Conservation (phyloP, 352 stramenopile genomes). For the Phytophthora macrochlamydospora region DNA sequence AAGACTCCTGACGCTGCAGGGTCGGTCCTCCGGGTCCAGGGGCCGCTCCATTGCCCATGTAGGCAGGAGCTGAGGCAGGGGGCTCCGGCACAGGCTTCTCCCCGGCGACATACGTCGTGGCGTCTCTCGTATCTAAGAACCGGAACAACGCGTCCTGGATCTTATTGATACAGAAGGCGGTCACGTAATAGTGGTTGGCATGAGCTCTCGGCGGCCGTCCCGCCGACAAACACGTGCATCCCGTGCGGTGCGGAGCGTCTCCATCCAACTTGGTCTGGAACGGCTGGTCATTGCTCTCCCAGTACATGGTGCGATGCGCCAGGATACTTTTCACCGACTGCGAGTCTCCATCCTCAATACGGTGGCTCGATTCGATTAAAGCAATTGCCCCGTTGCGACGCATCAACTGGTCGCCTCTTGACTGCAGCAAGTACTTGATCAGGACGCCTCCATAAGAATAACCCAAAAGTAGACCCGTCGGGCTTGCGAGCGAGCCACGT, state of each 20-base stretch:
- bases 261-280: conserved; percentile 83
- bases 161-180: conserved; percentile 89
- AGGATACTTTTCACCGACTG: conserved; percentile 89
- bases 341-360: conserved; percentile 85
- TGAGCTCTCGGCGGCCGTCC: conserved; percentile 68
- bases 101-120: conserved; percentile 76
- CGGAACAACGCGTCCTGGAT: conserved; percentile 87
- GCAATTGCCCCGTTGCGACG: conserved; percentile 86
- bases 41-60: conserved; percentile 26
- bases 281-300: conserved; percentile 80
- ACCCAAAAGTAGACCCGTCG: conserved; percentile 85
- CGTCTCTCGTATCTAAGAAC: conserved; percentile 81
- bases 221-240: conserved; percentile 83
- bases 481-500: conserved; percentile 62
- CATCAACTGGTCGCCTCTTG: conserved; percentile 85
- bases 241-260: conserved; percentile 81
- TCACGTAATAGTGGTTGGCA: conserved; percentile 90
- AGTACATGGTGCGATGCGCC: conserved; percentile 90
- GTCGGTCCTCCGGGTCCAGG: conserved; percentile 15
- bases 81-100: conserved; percentile 73
- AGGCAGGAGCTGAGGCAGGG: conserved; percentile 51
- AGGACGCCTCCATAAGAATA: conserved; percentile 90
- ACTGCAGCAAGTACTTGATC: conserved; percentile 90
- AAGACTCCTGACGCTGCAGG: conserved; percentile 62
- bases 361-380: conserved; percentile 87